These are phyloP conservation scores for Aspergillus japonicus DNA, from an alignment of 2,329 filamentous ascomycete genomes.

Conservation along the genomic window DNA sequence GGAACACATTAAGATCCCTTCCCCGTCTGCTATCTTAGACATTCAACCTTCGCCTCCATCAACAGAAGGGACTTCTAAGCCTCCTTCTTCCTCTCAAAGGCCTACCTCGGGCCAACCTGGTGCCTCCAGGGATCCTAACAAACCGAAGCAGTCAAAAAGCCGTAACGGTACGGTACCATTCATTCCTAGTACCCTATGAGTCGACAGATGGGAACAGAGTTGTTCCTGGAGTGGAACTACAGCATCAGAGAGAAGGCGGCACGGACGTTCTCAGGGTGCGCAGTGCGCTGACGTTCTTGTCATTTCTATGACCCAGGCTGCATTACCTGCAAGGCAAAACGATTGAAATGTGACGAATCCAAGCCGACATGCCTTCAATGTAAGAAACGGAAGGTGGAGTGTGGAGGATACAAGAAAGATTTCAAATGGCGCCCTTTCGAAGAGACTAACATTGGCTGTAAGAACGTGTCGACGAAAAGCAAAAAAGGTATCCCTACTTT, in stretches of 20 bases:
- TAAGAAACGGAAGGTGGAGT: constrained; percentile 61
- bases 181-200: constrained; percentile 13
- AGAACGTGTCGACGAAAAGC: constrained; percentile 36
- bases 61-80: constrained; percentile 27
- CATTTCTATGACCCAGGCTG: constrained; percentile 54
- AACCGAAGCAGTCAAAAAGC: constrained; percentile 72
- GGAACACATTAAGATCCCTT: constrained; percentile 62
- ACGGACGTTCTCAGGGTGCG: constrained; percentile 12
- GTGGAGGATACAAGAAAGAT: constrained; percentile 71
- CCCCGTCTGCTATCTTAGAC: constrained; percentile 55
- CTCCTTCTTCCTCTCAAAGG: constrained; percentile 27
- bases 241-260: constrained; percentile 3
- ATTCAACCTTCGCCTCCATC: constrained; percentile 29
- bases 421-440: constrained; percentile 74
- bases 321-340: constrained; percentile 70
- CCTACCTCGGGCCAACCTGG: constrained; percentile 13
- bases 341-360: constrained; percentile 71
- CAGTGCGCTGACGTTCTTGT: constrained; percentile 31
- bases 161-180: constrained; percentile 62
- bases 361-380: constrained; percentile 69
- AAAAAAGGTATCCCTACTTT: constrained; percentile 44
- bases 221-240: constrained; percentile 10
- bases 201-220: background rate
- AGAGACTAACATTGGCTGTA: constrained; percentile 55
- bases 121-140: constrained; percentile 36